These are phyloP conservation scores for Coix lacrymajobi DNA, from an alignment of 176 grass and related monocot genomes.

Conservation along the genomic window DNA sequence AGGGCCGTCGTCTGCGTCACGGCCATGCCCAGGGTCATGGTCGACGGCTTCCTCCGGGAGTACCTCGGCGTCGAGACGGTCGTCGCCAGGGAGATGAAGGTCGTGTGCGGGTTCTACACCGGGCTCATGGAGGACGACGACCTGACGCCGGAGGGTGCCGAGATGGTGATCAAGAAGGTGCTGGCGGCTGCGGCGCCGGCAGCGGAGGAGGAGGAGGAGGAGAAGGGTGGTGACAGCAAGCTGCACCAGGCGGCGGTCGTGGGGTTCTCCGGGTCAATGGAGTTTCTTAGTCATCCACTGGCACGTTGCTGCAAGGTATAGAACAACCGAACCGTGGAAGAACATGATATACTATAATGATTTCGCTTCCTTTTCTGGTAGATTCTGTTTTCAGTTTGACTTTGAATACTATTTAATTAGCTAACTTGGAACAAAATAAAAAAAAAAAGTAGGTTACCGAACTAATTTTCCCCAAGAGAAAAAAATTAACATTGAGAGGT, in stretches of 20 bases:
- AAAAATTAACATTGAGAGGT: background rate
- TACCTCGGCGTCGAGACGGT: constrained; percentile 42
- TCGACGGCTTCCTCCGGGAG: constrained; percentile 55
- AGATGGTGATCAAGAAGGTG: background rate
- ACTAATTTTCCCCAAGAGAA: background rate
- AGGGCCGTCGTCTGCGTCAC: constrained; percentile 33
- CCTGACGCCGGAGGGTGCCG: background rate
- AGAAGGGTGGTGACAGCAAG: background rate
- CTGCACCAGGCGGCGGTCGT: background rate
- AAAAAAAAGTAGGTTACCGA: background rate
- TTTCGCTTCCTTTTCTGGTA: background rate
- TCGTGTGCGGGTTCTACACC: constrained; percentile 47
- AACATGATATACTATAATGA: background rate
- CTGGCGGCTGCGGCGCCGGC: background rate
- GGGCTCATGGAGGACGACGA: constrained; percentile 41
- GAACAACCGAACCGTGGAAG: background rate
- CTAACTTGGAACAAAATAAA: background rate
- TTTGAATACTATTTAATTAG: background rate
- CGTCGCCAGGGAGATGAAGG: constrained; percentile 41
- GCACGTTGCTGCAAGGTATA: constrained; percentile 50
- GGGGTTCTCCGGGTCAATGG: constrained; percentile 19
- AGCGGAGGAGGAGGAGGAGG: background rate
- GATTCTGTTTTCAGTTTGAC: background rate
- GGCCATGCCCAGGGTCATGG: constrained; percentile 62
- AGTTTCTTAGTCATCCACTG: constrained; percentile 13